A percentile compares a stretch with the other conserved stretches of the same genome.
These are phyloP conservation scores for Talaromyces sp. DNA, from an alignment of 2,329 filamentous ascomycete species.

Conservation along the genomic window DNA sequence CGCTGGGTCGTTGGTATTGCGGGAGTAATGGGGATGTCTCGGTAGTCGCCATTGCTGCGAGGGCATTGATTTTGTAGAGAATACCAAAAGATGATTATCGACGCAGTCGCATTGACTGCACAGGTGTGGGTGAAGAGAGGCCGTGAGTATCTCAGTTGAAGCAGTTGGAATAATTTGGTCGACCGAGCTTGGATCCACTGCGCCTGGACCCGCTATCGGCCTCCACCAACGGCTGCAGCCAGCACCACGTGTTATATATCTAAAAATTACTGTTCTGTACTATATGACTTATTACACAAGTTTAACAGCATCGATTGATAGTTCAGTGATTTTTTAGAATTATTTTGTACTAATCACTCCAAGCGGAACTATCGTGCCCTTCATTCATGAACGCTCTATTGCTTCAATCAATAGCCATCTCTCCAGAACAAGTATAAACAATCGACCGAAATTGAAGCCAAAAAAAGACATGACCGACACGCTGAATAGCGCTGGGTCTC, in stretches of 20 bases:
- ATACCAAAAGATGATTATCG: not conserved
- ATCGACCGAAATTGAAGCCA: not conserved
- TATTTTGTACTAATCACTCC: not conserved
- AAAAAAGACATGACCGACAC: not conserved
- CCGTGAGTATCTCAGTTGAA: not conserved
- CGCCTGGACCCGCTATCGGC: not conserved
- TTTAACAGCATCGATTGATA: not conserved
- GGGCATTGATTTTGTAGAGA: not conserved
- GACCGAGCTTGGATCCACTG: slow-evolving; percentile 6
- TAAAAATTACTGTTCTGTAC: too few relatives aligned
- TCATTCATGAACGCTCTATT: not conserved
- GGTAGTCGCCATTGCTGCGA: slow-evolving; percentile 27
- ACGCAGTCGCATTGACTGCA: not conserved
- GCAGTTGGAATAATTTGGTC: not conserved
- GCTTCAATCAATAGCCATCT: not conserved
- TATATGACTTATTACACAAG: not conserved
- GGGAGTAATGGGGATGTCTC: slow-evolving; percentile 40
- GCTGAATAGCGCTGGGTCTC: not conserved
- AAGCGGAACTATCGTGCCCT: not conserved
- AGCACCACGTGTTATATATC: not conserved
- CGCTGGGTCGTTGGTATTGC: slow-evolving; percentile 22
- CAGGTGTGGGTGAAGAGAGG: not conserved
- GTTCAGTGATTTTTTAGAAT: not conserved
- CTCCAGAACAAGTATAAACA: not conserved
- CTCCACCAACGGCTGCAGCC: not conserved